phyloP scores from a whole-genome alignment of 495 filamentous ascomycete species.

The Amorphotheca resinae region DNA sequence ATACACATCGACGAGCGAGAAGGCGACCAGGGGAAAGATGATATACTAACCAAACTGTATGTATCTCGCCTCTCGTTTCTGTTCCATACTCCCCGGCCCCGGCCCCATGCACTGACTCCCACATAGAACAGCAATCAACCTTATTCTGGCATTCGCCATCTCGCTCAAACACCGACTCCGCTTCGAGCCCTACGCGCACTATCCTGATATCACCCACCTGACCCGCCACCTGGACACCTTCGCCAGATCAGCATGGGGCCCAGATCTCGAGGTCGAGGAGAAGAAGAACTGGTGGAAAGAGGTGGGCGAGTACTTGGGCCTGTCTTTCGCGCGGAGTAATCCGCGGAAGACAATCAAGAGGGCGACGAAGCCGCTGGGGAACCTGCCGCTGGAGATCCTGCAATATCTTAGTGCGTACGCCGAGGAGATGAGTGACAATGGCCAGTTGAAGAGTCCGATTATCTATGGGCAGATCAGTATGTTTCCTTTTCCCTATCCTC shows the following conservation, averaged over 20 bases:
- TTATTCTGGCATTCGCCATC: constrained; percentile 65
- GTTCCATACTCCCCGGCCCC: neutral
- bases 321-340: constrained; percentile 60
- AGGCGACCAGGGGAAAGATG: constrained; percentile 45
- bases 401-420: constrained; percentile 57
- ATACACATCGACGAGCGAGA: constrained; percentile 55
- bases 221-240: constrained; percentile 54
- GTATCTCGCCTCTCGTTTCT: neutral
- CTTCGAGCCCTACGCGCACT: constrained; percentile 72
- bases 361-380: constrained; percentile 49
- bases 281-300: constrained; percentile 40
- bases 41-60: constrained; percentile 53
- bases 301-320: constrained; percentile 54
- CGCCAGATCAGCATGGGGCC: constrained; percentile 49
- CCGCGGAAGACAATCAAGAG: constrained; percentile 60
- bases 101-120: neutral
- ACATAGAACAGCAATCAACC: constrained; percentile 58
- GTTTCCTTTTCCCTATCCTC: neutral
- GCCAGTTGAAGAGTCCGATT: constrained; percentile 36
- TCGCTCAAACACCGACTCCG: constrained; percentile 78
- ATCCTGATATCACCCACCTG: constrained; percentile 48
- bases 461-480: constrained; percentile 17
- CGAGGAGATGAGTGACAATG: constrained; percentile 40
- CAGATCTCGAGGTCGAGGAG: constrained; percentile 31
- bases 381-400: constrained; percentile 67